A percentile compares a stretch with the other conserved stretches of the same genome.
Evolutionary conservation across 805 yeast genomes (phyloP).

Genomic region (Saturnispora halmiae): DNA sequence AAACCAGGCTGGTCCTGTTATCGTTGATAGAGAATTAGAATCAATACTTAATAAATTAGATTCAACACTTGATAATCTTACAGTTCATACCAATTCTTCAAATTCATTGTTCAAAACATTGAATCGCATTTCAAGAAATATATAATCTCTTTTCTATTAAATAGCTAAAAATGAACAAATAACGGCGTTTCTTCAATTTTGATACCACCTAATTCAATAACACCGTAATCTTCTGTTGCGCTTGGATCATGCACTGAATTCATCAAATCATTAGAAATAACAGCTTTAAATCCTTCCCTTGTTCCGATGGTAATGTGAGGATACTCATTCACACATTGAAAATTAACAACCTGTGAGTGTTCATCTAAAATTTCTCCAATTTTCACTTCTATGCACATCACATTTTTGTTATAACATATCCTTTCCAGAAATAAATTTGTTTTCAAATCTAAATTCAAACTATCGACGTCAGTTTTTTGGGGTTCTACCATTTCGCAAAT

Average conservation of each 20-base stretch:
- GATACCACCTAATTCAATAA: conserved; percentile 12
- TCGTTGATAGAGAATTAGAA: not conserved
- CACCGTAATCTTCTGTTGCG: conserved; percentile 9
- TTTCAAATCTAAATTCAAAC: not conserved
- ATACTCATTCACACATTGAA: conserved; percentile 32
- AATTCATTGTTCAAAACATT: conserved; percentile 3
- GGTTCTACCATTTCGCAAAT: conserved; percentile 10
- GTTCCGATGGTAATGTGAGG: conserved; percentile 76
- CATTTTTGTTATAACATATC: conserved; percentile 41
- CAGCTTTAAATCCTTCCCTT: conserved; percentile 36
- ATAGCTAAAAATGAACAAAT: conserved; percentile 14
- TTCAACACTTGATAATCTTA: not conserved
- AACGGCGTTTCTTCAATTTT: conserved; percentile 16
- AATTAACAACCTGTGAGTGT: not conserved
- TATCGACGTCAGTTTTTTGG: not conserved
- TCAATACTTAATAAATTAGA: not conserved
- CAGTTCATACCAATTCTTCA: conserved; percentile 2
- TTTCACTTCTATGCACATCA: conserved; percentile 48
- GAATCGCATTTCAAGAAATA: not conserved
- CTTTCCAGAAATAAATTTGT: conserved; percentile 36
- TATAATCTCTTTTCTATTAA: not conserved
- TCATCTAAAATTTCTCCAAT: conserved; percentile 16
- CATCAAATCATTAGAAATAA: conserved; percentile 39
- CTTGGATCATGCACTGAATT: conserved; percentile 8
- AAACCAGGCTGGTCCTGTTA: not conserved